Conservation (phyloP, 768 basidiomycete genomes). For the Leccinum rimulosum region DNA sequence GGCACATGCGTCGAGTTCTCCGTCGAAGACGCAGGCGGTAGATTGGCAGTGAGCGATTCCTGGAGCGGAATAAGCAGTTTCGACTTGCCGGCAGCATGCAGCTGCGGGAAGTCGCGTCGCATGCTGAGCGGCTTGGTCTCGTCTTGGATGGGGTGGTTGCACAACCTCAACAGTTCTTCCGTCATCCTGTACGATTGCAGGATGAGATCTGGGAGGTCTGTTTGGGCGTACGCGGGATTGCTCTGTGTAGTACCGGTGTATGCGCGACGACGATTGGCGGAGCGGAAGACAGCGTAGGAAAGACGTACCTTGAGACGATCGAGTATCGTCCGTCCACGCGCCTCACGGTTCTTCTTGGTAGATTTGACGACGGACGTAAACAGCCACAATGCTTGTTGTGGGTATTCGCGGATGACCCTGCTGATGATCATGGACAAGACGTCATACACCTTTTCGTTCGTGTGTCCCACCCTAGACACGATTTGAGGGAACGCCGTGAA, state of each 20-base stretch:
- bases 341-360: slow-evolving; percentile 56
- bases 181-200: slow-evolving; percentile 59
- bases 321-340: slow-evolving; percentile 59
- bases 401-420: slow-evolving; percentile 75
- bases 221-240: slow-evolving; percentile 41
- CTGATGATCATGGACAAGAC: slow-evolving; percentile 66
- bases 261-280: neutral
- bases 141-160: slow-evolving; percentile 50
- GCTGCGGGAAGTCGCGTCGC: slow-evolving; percentile 51
- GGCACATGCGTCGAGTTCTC: slow-evolving; percentile 67
- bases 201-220: slow-evolving; percentile 49
- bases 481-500: slow-evolving; percentile 96
- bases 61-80: slow-evolving; percentile 87
- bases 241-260: slow-evolving; percentile 33
- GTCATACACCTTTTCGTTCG: slow-evolving; percentile 55
- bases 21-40: slow-evolving; percentile 69
- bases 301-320: slow-evolving; percentile 52
- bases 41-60: slow-evolving; percentile 82
- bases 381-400: slow-evolving; percentile 90
- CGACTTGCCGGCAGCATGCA: slow-evolving; percentile 58
- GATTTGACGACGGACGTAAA: slow-evolving; percentile 89
- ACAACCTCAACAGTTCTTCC: slow-evolving; percentile 64
- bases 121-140: slow-evolving; percentile 37
- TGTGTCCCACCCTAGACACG: slow-evolving; percentile 87
- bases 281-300: neutral